Percentiles rank a stretch among this genome's conserved stretches.
These are phyloP conservation scores for Forsythia viridissima DNA, from an alignment of 257 asterid genomes.

Conservation along the genomic window DNA sequence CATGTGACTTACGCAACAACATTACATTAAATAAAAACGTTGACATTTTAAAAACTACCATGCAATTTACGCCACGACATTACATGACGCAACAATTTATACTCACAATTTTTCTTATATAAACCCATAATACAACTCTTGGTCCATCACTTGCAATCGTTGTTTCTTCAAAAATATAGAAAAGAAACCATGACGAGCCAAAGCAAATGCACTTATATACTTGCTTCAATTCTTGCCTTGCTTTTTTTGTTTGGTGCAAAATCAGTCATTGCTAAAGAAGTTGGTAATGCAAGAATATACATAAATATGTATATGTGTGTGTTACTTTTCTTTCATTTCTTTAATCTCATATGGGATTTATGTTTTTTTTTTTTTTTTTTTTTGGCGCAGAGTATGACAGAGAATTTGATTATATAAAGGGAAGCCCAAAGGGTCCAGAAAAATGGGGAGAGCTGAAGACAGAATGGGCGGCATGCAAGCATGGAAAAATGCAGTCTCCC, in stretches of 20 bases:
- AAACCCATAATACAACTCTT: background rate
- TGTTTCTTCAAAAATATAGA: background rate
- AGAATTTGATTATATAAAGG: conserved; percentile 18
- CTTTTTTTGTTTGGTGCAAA: conserved; percentile 35
- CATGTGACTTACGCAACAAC: too few relatives aligned
- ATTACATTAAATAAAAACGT: too few relatives aligned
- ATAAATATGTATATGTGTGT: too few relatives aligned
- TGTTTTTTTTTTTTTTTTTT: too few relatives aligned
- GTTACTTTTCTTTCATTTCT: too few relatives aligned
- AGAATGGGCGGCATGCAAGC: too few relatives aligned
- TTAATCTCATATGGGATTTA: too few relatives aligned
- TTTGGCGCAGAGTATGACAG: background rate
- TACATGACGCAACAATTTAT: too few relatives aligned
- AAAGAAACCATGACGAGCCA: conserved; percentile 21
- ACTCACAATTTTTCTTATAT: background rate
- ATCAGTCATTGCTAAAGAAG: conserved; percentile 46
- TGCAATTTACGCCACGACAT: background rate
- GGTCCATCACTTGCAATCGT: background rate
- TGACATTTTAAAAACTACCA: too few relatives aligned
- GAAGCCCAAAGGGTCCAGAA: conserved; percentile 48
- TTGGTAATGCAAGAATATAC: conserved; percentile 21
- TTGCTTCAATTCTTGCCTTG: conserved; percentile 24
- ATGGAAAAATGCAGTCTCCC: too few relatives aligned
- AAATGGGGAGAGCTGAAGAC: conserved; percentile 7
- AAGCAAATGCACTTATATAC: background rate